phyloP scores from a whole-genome alignment of 2,329 filamentous ascomycete species.

The Xylariaceae sp. region DNA sequence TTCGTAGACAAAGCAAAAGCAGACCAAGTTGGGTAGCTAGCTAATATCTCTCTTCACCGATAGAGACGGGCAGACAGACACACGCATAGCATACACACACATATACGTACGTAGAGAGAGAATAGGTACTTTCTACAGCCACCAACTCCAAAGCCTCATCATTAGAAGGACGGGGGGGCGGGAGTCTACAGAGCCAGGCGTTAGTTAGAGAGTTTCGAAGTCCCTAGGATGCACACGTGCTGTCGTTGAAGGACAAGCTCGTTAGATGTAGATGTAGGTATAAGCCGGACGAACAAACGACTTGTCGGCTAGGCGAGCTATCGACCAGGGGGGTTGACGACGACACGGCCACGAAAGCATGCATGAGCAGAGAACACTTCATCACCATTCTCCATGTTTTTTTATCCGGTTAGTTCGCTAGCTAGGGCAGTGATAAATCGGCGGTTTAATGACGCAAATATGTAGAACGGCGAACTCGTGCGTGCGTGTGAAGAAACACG shows the following conservation, averaged over 20 bases:
- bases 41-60: slow-evolving; percentile 27
- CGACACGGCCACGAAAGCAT: slow-evolving; percentile 50
- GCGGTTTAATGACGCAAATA: slow-evolving; percentile 38
- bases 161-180: not conserved
- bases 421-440: slow-evolving; percentile 27
- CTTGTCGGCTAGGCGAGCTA: slow-evolving; percentile 41
- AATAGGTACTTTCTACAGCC: slow-evolving; percentile 4
- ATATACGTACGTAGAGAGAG: too few species aligned
- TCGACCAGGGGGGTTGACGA: slow-evolving; percentile 39
- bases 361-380: slow-evolving; percentile 45
- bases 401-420: slow-evolving; percentile 35
- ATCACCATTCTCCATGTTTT: slow-evolving; percentile 32
- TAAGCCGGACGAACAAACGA: slow-evolving; percentile 32
- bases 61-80: not conserved
- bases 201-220: not conserved
- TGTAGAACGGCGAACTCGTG: slow-evolving; percentile 27
- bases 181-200: slow-evolving; percentile 15
- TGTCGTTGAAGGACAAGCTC: slow-evolving; percentile 23
- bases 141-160: slow-evolving; percentile 22
- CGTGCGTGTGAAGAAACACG: slow-evolving; percentile 24
- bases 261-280: slow-evolving; percentile 28
- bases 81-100: too few species aligned
- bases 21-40: slow-evolving; percentile 31
- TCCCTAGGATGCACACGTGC: slow-evolving; percentile 8
- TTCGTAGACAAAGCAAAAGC: slow-evolving; percentile 32